Evolutionary conservation across 1,139 yeast genomes (phyloP), one percentile per base, ranked within the genome.

Genomic region (Geotrichum bryndzae): DNA sequence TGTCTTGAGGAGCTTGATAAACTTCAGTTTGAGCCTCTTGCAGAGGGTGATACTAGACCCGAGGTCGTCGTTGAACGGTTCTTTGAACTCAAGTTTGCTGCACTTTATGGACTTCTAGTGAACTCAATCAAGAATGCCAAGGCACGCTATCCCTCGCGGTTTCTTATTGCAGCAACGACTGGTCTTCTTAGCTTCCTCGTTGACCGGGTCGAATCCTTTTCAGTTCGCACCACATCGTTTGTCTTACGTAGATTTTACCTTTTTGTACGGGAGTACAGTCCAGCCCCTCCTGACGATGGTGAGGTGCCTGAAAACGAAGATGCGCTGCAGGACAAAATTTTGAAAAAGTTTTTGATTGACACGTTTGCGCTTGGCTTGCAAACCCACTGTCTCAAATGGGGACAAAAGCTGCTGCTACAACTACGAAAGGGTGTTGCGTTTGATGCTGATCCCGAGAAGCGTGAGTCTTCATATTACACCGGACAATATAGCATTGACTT

Each of bases 111-210:
- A 72, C 77, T 88, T 62, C 74, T 87, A 63, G 79, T 77, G 51
- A 77, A 82, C 58, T 81, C 84, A 55, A 71, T 87, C 68, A 76
- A 75, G 65, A 76, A 83, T 61, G 85, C 87, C 65, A 76, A 80
- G 52, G 87, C 96, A 0, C 72, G 81, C 54, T 85, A 86, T 69
- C 96, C 97, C n/a, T 87, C 96, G 0, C 81, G 88, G 65, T 89
- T 89, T 69, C 76, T 92, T 59, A 80, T 87, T 1, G 86, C 89
- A 81, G 82, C 85, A 0, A 77, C 85, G 0, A 73, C 86, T 1
- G 78, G 90, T 0, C 73, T 84, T 53, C 73, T 86, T 54, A 84
- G 83, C 59, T 78, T 82, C 60, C 70, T 83, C n/a, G 78, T 80
- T 41, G 66, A 69, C n/a, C 84, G 83, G 69, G 70, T 72, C 27